phyloP scores from a whole-genome alignment of 2,329 filamentous ascomycete species.

The Curvularia spicifera region DNA sequence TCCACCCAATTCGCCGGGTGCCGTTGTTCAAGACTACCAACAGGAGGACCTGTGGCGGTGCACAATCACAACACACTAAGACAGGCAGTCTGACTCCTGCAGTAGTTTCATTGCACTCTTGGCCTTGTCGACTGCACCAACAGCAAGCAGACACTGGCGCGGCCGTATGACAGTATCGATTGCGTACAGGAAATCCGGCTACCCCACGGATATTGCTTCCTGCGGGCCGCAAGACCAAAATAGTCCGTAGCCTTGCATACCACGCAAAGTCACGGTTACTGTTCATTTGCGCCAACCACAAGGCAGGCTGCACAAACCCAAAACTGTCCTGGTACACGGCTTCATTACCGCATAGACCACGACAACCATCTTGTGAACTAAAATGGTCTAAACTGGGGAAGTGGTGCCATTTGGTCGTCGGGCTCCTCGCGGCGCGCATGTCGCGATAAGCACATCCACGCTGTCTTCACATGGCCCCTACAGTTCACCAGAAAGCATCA shows the following conservation, averaged over 20 bases:
- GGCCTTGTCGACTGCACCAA: neutral
- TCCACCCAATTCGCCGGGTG: neutral
- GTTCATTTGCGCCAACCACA: slow-evolving; percentile 5
- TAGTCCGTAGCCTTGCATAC: slow-evolving; percentile 20
- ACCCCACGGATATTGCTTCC: slow-evolving; percentile 21
- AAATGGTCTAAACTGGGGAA: slow-evolving; percentile 19
- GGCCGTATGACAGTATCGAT: slow-evolving; percentile 25
- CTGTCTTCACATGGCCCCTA: slow-evolving; percentile 1
- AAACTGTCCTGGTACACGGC: slow-evolving; percentile 8
- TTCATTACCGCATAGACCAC: slow-evolving; percentile 4
- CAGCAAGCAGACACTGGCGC: slow-evolving; percentile 5
- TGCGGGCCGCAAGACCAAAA: slow-evolving; percentile 20
- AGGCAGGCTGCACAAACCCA: slow-evolving; percentile 1
- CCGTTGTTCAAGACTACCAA: slow-evolving; percentile 7
- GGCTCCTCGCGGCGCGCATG: slow-evolving; percentile 26
- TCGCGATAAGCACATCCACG: slow-evolving; percentile 6
- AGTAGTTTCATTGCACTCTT: slow-evolving; percentile 9
- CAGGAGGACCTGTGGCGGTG: slow-evolving; percentile 16
- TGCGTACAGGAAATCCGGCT: slow-evolving; percentile 27
- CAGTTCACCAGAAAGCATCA: neutral
- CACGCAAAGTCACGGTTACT: slow-evolving; percentile 5
- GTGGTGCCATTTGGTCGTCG: slow-evolving; percentile 9
- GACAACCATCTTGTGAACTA: slow-evolving; percentile 21
- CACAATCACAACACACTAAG: neutral
- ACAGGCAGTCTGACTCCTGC: slow-evolving; percentile 11